Base-by-base conservation (phyloP, 148 eudicot species). In the Dianthus caryophyllus region DNA sequence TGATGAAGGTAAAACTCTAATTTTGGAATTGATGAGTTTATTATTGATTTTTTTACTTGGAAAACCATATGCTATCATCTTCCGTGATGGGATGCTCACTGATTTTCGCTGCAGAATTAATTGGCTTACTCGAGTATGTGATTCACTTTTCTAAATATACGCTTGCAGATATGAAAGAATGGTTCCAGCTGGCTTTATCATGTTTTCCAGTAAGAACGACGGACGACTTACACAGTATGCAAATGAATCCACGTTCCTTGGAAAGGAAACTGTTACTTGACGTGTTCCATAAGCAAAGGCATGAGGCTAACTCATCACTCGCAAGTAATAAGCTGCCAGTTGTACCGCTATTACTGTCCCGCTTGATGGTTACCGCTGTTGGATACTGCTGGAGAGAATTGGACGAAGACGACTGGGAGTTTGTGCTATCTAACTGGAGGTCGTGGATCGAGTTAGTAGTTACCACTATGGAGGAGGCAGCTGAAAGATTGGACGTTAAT, bases 361-460 rank as follows among this genome's bases (percentile, higher is more conserved):
- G 89, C 67, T 71, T 94, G 70, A 75, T 80, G 27, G 77, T 84
- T 26, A 76, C 90, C 57, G 65, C 88, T 55, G 84, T 88, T 58
- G 90, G 84, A 24, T 94, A 87, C 76, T 94, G 99, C 71, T 88
- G 96, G 97, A 84, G 79, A 69, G 86, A 86, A 65, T 83, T 94
- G 65, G 69, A 75, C 64, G 96, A 88, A 78, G 93, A 86, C 61
- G 97, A 90, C 73, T 94, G 97, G 99, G 84, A 75, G 39, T 94
- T 88, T 76, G 81, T 84, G 24, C 73, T 90, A 73, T 83, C 82
- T 68, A 79, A 77, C 20, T 72, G 83, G 77, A 90, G 93, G 77
- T 66, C 68, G 66, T 94, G 93, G 96, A 90, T 86, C 80, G 99
- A 94, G 67, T 59, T 79, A 48, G 85, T 88, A 49, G 92, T 94